Evolutionary conservation across 2,329 filamentous ascomycete genomes (phyloP).

Genomic region (Phyllosticta citribraziliensis): DNA sequence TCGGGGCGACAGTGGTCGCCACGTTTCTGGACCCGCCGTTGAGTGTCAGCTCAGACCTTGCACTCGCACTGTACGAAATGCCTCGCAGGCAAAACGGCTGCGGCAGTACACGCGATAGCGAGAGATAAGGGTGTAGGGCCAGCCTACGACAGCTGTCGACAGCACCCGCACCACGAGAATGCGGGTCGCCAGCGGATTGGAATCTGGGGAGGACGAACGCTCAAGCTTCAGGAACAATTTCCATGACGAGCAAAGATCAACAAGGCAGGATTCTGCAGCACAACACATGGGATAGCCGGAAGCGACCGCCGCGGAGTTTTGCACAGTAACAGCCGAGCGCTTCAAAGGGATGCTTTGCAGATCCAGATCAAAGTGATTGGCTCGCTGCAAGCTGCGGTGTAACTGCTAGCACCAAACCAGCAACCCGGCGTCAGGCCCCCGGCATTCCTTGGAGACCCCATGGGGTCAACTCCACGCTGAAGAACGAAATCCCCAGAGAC

Average conservation of each 20-base stretch:
- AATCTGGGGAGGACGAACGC: slow-evolving; percentile 1
- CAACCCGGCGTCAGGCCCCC: slow-evolving; percentile 2
- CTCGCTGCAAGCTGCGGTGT: not conserved
- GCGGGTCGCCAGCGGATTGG: not conserved
- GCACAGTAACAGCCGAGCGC: not conserved
- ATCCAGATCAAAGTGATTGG: not conserved
- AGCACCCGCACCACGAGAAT: not conserved
- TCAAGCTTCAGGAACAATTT: not conserved
- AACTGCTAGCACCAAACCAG: slow-evolving; percentile 3
- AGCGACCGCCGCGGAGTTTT: not conserved
- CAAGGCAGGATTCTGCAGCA: not conserved
- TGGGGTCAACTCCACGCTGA: not conserved
- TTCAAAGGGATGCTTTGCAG: not conserved
- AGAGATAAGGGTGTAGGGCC: not conserved
- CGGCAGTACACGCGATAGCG: not conserved
- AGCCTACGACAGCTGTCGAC: not conserved
- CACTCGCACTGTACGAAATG: not conserved
- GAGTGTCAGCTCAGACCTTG: not conserved
- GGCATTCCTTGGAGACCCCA: not conserved
- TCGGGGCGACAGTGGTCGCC: not conserved
- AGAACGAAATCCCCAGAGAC: not conserved
- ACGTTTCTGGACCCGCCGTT: not conserved
- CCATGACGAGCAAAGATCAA: not conserved
- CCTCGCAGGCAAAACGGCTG: not conserved
- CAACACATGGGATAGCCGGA: not conserved